Percentiles rank a stretch among this genome's conserved stretches.
Evolutionary conservation across 2,329 filamentous ascomycete genomes (phyloP).

Genomic region (Colletotrichum sp.): DNA sequence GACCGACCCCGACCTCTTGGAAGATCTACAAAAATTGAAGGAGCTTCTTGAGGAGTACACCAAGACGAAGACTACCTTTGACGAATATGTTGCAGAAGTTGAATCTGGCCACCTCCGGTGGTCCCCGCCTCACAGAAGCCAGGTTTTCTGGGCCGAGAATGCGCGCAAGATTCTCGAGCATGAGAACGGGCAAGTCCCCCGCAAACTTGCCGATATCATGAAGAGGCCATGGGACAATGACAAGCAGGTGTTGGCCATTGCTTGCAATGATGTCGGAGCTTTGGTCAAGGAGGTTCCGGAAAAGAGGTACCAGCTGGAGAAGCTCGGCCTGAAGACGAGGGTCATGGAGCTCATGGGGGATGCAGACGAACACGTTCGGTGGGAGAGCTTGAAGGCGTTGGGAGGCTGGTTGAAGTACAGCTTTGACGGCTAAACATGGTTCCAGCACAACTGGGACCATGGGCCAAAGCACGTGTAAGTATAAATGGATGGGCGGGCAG

Average conservation of each 20-base stretch:
- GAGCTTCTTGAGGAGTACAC: constrained; percentile 71
- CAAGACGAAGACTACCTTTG: constrained; percentile 77
- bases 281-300: constrained; percentile 90
- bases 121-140: constrained; percentile 89
- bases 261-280: constrained; percentile 89
- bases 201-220: constrained; percentile 86
- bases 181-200: constrained; percentile 78
- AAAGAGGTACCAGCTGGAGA: constrained; percentile 80
- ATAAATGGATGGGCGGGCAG: constrained; percentile 7
- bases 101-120: constrained; percentile 87
- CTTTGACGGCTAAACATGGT: constrained; percentile 47
- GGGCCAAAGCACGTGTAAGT: constrained; percentile 4
- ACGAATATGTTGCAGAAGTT: constrained; percentile 89
- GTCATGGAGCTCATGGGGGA: constrained; percentile 96
- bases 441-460: neutral
- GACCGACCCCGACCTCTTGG: constrained; percentile 67
- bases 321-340: constrained; percentile 80
- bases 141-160: constrained; percentile 91
- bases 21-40: constrained; percentile 65
- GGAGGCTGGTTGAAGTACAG: constrained; percentile 70
- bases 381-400: constrained; percentile 89
- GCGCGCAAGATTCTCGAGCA: constrained; percentile 85
- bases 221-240: constrained; percentile 76
- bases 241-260: constrained; percentile 88
- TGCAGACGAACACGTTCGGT: constrained; percentile 84